Evolutionary conservation across 2,329 filamentous ascomycete species (phyloP).

Genomic region (Fusarium sp.): DNA sequence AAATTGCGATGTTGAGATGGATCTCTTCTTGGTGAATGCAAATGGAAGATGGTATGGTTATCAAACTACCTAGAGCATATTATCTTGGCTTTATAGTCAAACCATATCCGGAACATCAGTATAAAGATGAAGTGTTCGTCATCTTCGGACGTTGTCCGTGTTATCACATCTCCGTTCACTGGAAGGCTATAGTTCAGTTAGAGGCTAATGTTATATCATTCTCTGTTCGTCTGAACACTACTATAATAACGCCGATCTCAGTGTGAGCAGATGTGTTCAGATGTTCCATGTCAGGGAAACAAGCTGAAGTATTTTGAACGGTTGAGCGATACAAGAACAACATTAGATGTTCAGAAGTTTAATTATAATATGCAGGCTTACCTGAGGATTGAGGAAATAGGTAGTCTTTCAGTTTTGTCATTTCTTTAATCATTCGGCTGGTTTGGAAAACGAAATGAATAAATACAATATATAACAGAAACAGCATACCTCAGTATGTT

Average conservation of each 20-base stretch:
- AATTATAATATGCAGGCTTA: background rate
- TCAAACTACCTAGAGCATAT: background rate
- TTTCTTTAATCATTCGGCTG: background rate
- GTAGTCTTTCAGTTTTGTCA: background rate
- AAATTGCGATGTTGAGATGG: background rate
- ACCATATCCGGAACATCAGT: no score
- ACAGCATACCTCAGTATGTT: background rate
- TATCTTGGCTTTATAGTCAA: background rate
- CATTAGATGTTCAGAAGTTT: background rate
- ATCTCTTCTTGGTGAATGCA: background rate
- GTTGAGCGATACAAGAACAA: background rate
- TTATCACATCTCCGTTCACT: background rate
- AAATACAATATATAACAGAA: background rate
- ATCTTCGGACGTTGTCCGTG: background rate
- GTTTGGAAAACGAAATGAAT: background rate
- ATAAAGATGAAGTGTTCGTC: background rate
- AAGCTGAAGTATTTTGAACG: background rate
- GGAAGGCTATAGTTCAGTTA: background rate
- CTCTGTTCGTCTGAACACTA: background rate
- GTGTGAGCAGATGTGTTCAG: background rate
- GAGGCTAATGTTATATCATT: background rate
- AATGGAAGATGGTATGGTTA: background rate
- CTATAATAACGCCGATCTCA: no score
- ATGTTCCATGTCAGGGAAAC: background rate
- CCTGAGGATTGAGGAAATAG: background rate